A percentile compares a stretch with the other conserved stretches of the same genome.
Evolutionary conservation across 768 basidiomycete genomes (phyloP).

Genomic region (Mycena albidolilacea): DNA sequence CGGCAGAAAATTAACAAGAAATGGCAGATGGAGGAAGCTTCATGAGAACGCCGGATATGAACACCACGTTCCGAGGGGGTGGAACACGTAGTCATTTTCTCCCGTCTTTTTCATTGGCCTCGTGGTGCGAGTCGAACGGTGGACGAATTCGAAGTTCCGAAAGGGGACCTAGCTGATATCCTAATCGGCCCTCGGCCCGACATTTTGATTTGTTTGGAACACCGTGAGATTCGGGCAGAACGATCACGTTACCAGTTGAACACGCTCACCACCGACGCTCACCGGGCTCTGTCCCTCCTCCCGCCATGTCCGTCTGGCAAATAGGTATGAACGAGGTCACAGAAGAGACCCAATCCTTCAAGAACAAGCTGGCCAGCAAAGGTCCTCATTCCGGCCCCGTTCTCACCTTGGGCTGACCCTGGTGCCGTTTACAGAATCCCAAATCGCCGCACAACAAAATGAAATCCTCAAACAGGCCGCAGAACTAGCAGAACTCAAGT

Average conservation of each 20-base stretch:
- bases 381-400: conserved; percentile 47
- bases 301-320: conserved; percentile 64
- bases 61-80: too few species aligned
- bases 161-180: too few species aligned
- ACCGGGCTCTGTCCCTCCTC: conserved; percentile 31
- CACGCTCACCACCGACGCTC: conserved; percentile 13
- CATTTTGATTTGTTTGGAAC: too few species aligned
- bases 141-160: too few species aligned
- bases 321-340: conserved; percentile 63
- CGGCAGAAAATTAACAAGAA: background rate
- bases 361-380: conserved; percentile 66
- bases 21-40: conserved; percentile 4
- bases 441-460: conserved; percentile 64
- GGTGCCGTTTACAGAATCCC: conserved; percentile 54
- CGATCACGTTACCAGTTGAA: conserved; percentile 9
- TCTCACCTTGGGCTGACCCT: conserved; percentile 28
- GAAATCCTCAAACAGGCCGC: conserved; percentile 58
- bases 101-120: too few species aligned
- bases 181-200: too few species aligned
- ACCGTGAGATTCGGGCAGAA: background rate
- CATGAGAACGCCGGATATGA: background rate
- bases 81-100: too few species aligned
- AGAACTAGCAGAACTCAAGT: conserved; percentile 60
- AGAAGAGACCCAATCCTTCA: conserved; percentile 61
- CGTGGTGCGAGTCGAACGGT: too few species aligned